Evolutionary conservation across 2,329 filamentous ascomycete genomes (phyloP).

Genomic region (Zasmidium citrigriseum): DNA sequence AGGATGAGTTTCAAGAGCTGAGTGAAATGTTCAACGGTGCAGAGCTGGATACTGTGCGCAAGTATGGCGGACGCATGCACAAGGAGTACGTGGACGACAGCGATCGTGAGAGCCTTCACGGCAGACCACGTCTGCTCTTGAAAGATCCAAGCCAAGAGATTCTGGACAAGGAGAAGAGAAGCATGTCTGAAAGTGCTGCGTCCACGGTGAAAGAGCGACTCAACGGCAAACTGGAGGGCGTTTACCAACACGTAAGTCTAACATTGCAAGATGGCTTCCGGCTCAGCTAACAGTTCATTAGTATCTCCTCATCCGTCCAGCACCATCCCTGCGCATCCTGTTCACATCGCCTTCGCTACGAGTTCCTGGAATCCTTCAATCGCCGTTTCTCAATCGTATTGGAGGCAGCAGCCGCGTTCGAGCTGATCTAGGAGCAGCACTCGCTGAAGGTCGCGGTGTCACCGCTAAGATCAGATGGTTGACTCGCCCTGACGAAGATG

Average conservation of each 20-base stretch:
- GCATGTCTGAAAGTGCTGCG: constrained; percentile 12
- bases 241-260: constrained; percentile 59
- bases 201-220: constrained; percentile 24
- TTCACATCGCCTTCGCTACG: constrained; percentile 53
- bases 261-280: not conserved
- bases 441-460: constrained; percentile 68
- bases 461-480: constrained; percentile 76
- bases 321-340: constrained; percentile 51
- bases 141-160: constrained; percentile 47
- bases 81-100: constrained; percentile 53
- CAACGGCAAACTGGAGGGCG: constrained; percentile 50
- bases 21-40: constrained; percentile 69
- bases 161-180: constrained; percentile 20
- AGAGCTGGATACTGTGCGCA: constrained; percentile 66
- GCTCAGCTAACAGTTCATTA: constrained; percentile 23
- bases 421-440: constrained; percentile 58
- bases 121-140: constrained; percentile 50
- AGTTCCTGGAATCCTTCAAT: constrained; percentile 52
- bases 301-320: constrained; percentile 51
- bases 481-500: constrained; percentile 42
- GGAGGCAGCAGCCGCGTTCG: constrained; percentile 54
- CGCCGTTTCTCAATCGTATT: constrained; percentile 50
- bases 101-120: constrained; percentile 40
- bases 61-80: constrained; percentile 66
- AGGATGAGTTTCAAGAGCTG: constrained; percentile 66